These are phyloP conservation scores for Talaromyces sp. DNA, from an alignment of 2,329 filamentous ascomycete genomes.

Conservation along the genomic window DNA sequence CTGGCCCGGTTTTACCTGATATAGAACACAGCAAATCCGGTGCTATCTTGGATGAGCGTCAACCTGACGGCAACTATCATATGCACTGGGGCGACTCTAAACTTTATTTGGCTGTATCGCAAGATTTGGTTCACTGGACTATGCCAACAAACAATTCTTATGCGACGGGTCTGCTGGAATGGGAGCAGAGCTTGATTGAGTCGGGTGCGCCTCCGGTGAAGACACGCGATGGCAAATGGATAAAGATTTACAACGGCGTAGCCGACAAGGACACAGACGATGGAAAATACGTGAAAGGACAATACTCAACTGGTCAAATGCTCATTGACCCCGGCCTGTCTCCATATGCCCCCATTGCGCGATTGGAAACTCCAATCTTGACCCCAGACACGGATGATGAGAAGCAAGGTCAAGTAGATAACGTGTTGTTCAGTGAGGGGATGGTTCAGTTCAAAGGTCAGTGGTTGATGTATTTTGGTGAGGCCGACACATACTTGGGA, in stretches of 20 bases:
- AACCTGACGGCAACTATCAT: conserved; percentile 25
- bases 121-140: conserved; percentile 27
- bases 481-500: conserved; percentile 14
- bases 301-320: conserved; percentile 30
- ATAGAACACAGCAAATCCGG: conserved; percentile 12
- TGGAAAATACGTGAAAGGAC: conserved; percentile 20
- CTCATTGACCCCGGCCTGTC: conserved; percentile 23
- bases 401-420: conserved; percentile 25
- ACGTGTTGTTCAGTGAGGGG: conserved; percentile 28
- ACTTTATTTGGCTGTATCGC: conserved; percentile 24
- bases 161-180: conserved; percentile 20
- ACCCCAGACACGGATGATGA: conserved; percentile 20
- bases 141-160: conserved; percentile 16
- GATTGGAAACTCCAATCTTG: conserved; percentile 25
- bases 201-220: conserved; percentile 27
- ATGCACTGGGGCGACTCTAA: conserved; percentile 30
- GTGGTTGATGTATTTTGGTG: conserved; percentile 28
- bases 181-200: conserved; percentile 30
- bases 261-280: conserved; percentile 15
- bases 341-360: conserved; percentile 18
- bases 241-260: conserved; percentile 23
- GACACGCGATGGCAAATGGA: conserved; percentile 27
- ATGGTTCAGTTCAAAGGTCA: conserved; percentile 26
- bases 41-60: conserved; percentile 21
- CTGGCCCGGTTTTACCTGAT: conserved; percentile 13